Evolutionary conservation across 352 stramenopile genomes (phyloP), one percentile per base, ranked within the genome.

Genomic region (Pythium apleroticum): DNA sequence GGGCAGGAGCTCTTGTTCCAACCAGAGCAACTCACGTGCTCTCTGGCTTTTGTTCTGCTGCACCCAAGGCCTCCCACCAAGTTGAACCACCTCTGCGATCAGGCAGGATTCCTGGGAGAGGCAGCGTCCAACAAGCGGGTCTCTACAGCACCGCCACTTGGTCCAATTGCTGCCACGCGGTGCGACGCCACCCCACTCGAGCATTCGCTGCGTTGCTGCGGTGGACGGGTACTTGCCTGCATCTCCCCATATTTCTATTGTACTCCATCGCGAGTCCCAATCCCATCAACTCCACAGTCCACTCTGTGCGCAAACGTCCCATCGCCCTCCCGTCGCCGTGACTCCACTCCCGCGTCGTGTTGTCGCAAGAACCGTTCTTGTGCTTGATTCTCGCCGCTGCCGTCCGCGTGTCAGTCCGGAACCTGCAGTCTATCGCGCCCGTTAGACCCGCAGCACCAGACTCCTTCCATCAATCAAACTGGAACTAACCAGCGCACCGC

Each of bases 321-420:
- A 48, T 48, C 41, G n/a, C 17, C 11, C 41, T 48, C 17, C 9
- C 8, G 10, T 22, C 14, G 37, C 37, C 15, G 37, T 22, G 37
- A 22, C 15, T 20, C 37, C n/a, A n/a, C n/a, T n/a, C 14, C 19
- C 6, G 14, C 10, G 43, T 52, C 43, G 43, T 52, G 43, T 52
- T 28, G 22, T 52, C 43, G 43, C 43, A 49, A 22, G 41, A 49
- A 49, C 41, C 11, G 41, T 22, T 49, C 41, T 49, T 49, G 43
- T 20, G 28, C 43, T 52, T 52, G 43, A 17, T 22, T 46, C 37
- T 22, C 15, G 37, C 22, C 37, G 14, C 17, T 46, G 12, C 39
- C 30, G n/a, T 37, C 50, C 41, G 56, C 22, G 24, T 24, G 27
- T 52, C 63, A 70, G 63, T 70, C 63, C 57, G 43, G 63, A 70